Percentiles rank a stretch among this genome's conserved stretches.
phyloP scores from a whole-genome alignment of 2,329 filamentous ascomycete species.

The Cladophialophora immunda region DNA sequence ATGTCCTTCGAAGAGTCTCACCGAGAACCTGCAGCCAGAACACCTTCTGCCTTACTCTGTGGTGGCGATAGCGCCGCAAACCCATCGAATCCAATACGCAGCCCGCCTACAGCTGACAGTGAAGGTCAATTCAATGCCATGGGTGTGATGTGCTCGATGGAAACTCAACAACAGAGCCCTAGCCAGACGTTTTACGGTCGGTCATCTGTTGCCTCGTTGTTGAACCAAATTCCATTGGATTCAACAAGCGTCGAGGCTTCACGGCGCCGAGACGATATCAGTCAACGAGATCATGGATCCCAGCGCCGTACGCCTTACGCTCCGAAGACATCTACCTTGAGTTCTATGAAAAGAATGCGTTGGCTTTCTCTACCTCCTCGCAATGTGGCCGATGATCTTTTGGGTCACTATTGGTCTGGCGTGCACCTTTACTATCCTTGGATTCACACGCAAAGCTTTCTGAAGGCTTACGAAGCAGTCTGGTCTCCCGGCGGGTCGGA shows the following conservation, averaged over 20 bases:
- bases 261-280: neutral
- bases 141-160: neutral
- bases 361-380: conserved; percentile 6
- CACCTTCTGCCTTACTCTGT: neutral
- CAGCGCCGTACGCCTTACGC: neutral
- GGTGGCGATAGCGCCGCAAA: neutral
- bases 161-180: conserved; percentile 2
- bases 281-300: neutral
- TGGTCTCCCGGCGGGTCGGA: neutral
- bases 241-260: neutral
- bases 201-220: conserved; percentile 9
- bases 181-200: conserved; percentile 2
- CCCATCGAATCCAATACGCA: neutral
- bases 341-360: neutral
- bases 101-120: neutral
- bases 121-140: conserved; percentile 7
- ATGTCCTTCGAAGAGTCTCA: neutral
- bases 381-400: conserved; percentile 5
- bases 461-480: conserved; percentile 1
- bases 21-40: neutral
- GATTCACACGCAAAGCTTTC: conserved; percentile 10
- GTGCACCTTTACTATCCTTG: conserved; percentile 10
- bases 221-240: conserved; percentile 1
- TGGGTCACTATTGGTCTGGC: conserved; percentile 6
- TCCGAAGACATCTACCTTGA: neutral